Evolutionary conservation across 805 yeast genomes (phyloP).

Genomic region (Kregervanrija delftensis): DNA sequence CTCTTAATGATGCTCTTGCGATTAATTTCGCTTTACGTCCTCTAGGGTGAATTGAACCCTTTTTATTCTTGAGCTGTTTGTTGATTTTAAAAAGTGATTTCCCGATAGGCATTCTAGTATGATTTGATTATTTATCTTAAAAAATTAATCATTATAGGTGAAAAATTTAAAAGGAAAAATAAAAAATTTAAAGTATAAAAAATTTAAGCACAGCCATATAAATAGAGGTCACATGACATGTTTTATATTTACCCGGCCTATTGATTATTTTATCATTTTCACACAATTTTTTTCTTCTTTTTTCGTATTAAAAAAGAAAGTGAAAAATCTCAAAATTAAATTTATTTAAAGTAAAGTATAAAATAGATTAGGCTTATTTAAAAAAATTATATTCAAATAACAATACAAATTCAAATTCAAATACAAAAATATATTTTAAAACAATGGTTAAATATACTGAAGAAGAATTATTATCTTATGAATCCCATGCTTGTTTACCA

Average conservation of each 20-base stretch:
- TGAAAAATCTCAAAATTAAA: too few species aligned
- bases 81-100: slow-evolving; percentile 61
- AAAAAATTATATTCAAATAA: too few species aligned
- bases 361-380: too few species aligned
- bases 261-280: too few species aligned
- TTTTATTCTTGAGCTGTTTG: slow-evolving; percentile 49
- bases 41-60: slow-evolving; percentile 68
- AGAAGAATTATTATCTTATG: slow-evolving; percentile 56
- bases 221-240: too few species aligned
- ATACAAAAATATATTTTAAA: too few species aligned
- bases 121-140: neutral
- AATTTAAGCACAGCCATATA: slow-evolving; percentile 1
- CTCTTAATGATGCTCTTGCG: slow-evolving; percentile 81
- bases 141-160: neutral
- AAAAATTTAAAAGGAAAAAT: neutral
- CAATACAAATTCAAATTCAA: too few species aligned
- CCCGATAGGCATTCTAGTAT: slow-evolving; percentile 53
- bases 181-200: neutral
- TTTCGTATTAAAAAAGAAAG: too few species aligned
- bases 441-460: slow-evolving; percentile 44
- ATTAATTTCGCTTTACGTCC: slow-evolving; percentile 85
- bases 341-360: too few species aligned
- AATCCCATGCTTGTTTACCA: slow-evolving; percentile 52
- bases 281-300: too few species aligned
- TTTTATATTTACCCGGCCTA: too few species aligned